Evolutionary conservation across 805 yeast species (phyloP).

Genomic region (Groenewaldozyma tartarivorans): DNA sequence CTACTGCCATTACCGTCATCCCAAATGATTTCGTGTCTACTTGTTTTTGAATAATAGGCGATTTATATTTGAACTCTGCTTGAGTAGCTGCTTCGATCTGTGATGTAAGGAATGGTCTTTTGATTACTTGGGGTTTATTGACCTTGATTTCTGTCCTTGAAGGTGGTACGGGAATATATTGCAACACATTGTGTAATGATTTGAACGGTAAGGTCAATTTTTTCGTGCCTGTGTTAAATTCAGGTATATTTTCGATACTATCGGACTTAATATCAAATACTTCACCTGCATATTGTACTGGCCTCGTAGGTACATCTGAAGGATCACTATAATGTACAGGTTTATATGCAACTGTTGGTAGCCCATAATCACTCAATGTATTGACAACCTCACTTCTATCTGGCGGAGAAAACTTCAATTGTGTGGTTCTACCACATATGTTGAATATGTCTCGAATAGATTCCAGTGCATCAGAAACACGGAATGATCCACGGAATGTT

Average conservation of each 20-base stretch:
- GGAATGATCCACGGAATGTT: too few species aligned
- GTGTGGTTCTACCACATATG: neutral
- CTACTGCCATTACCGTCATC: constrained; percentile 54
- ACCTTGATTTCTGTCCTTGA: constrained; percentile 31
- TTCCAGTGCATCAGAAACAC: too few species aligned
- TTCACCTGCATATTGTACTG: constrained; percentile 61
- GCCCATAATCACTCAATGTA: constrained; percentile 40
- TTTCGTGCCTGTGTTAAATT: too few species aligned
- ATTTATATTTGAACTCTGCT: neutral
- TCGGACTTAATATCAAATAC: constrained; percentile 41
- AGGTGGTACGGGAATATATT: constrained; percentile 43
- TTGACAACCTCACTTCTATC: constrained; percentile 29
- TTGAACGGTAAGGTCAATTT: too few species aligned
- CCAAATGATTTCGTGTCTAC: constrained; percentile 1
- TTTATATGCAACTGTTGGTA: constrained; percentile 43
- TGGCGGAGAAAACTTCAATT: constrained; percentile 15
- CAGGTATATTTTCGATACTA: too few species aligned
- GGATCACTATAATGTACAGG: constrained; percentile 56
- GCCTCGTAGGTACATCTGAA: constrained; percentile 41
- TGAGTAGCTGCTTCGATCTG: neutral
- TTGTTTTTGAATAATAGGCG: neutral
- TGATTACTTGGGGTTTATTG: too few species aligned
- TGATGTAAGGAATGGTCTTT: too few species aligned
- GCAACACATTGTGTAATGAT: too few species aligned
- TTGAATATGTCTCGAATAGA: constrained; percentile 1